phyloP scores from a whole-genome alignment of 176 grass and related monocot species.

The Pharus latifolius region DNA sequence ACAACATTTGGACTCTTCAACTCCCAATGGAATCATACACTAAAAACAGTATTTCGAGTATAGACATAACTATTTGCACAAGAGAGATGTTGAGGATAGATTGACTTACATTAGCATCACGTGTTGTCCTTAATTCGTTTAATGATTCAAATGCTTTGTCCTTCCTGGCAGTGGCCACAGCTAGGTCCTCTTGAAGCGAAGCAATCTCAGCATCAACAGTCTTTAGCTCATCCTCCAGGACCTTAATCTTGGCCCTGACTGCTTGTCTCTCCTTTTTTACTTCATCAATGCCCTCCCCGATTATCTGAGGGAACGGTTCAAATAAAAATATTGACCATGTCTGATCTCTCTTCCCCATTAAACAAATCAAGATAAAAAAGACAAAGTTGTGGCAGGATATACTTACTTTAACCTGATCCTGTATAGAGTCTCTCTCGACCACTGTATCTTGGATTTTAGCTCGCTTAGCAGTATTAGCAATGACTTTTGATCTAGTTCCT shows the following conservation, averaged over 20 bases:
- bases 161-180: conserved; percentile 38
- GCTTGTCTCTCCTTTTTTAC: conserved; percentile 59
- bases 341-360: neutral
- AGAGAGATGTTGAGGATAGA: neutral
- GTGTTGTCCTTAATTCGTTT: conserved; percentile 30
- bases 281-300: conserved; percentile 43
- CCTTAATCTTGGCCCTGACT: conserved; percentile 57
- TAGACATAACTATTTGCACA: neutral
- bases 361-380: conserved; percentile 5
- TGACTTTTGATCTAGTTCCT: conserved; percentile 72
- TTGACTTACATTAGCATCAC: conserved; percentile 37
- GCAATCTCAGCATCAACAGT: conserved; percentile 24
- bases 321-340: neutral
- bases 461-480: conserved; percentile 52
- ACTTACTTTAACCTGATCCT: conserved; percentile 92
- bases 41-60: neutral
- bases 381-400: neutral
- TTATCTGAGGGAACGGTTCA: conserved; percentile 20
- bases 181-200: conserved; percentile 41
- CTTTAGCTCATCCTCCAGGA: conserved; percentile 49
- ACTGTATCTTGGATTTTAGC: conserved; percentile 69
- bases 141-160: conserved; percentile 48
- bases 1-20: neutral
- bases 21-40: neutral
- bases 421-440: conserved; percentile 74